Conservation (phyloP, 768 basidiomycete genomes). For the Boletus rubescentipes region DNA sequence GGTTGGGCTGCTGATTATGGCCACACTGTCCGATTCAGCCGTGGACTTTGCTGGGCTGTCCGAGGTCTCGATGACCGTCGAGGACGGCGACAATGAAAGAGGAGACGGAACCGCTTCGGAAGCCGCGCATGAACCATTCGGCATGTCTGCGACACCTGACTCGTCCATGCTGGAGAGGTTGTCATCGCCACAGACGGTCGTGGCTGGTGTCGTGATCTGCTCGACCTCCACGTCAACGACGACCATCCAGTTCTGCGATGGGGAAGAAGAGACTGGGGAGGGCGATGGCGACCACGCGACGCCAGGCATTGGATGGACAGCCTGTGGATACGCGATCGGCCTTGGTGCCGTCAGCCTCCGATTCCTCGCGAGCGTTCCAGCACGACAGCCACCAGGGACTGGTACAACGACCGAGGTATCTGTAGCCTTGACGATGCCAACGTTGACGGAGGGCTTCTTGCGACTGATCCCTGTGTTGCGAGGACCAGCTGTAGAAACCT, state of each 20-base stretch:
- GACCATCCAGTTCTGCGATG: constrained; percentile 5
- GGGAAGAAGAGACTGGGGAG: constrained; percentile 3
- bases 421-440: no score
- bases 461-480: neutral
- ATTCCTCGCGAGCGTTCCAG: neutral
- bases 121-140: neutral
- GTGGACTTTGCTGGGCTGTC: neutral
- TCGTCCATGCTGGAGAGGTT: no score
- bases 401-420: neutral
- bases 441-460: no score
- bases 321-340: neutral
- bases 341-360: neutral
- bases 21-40: neutral
- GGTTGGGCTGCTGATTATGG: neutral
- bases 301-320: no score
- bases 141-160: no score
- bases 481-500: neutral
- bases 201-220: no score
- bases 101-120: neutral
- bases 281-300: neutral
- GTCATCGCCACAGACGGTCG: neutral
- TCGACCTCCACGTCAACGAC: neutral
- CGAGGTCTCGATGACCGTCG: neutral
- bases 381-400: neutral
- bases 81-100: neutral